phyloP scores from a whole-genome alignment of 768 basidiomycete species.

The Paxillus involutus region DNA sequence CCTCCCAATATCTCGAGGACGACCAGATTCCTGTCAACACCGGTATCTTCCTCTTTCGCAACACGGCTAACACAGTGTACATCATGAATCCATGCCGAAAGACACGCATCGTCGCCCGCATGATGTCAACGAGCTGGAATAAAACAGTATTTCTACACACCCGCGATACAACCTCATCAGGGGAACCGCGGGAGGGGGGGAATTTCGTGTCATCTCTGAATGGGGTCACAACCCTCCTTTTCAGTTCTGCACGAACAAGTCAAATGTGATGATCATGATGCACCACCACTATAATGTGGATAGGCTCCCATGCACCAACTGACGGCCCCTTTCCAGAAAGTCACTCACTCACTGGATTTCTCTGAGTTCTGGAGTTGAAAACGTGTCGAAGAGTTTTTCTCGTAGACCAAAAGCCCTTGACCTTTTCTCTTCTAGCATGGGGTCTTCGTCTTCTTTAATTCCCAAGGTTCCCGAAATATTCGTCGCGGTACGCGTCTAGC shows the following conservation, averaged over 20 bases:
- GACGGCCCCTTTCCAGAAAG: constrained; percentile 12
- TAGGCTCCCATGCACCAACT: not conserved
- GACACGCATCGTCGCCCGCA: not conserved
- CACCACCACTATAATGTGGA: not conserved
- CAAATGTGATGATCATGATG: not conserved
- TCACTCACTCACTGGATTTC: constrained; percentile 10
- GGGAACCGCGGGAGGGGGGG: too few relatives aligned
- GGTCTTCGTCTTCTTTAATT: constrained; percentile 7
- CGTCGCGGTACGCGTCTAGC: not conserved
- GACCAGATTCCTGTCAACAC: constrained; percentile 4
- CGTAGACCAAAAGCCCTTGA: not conserved
- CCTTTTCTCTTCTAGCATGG: not conserved
- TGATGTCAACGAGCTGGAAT: not conserved
- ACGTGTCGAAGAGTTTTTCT: constrained; percentile 1
- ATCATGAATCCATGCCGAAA: not conserved
- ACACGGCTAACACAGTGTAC: not conserved
- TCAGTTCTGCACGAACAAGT: too few relatives aligned
- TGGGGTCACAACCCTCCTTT: too few relatives aligned
- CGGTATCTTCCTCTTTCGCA: not conserved
- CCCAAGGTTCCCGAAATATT: not conserved
- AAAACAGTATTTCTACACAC: not conserved
- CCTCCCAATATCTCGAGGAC: constrained; percentile 11
- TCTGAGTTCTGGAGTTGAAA: constrained; percentile 14
- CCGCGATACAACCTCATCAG: too few relatives aligned
- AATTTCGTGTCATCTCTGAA: too few relatives aligned